A percentile compares a stretch with the other conserved stretches of the same genome.
phyloP scores from a whole-genome alignment of 345 rosid genomes.

The Linum tenue region DNA sequence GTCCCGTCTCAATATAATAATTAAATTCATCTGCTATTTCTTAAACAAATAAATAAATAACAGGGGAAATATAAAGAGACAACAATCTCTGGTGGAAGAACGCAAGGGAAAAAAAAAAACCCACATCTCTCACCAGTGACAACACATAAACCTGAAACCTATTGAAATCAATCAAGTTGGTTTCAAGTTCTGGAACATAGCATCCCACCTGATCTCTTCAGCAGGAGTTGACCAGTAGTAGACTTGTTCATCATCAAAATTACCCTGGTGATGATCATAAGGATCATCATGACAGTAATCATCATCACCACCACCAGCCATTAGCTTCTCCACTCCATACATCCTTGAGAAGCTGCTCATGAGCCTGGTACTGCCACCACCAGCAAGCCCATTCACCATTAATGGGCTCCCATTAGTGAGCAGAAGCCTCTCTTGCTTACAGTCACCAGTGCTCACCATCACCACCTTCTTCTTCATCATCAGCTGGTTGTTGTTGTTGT shows the following conservation, averaged over 20 bases:
- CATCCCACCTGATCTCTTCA: slow-evolving; percentile 78
- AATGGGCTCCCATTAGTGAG: slow-evolving; percentile 25
- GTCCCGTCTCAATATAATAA: too few relatives aligned
- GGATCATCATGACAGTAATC: not conserved
- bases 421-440: slow-evolving; percentile 42
- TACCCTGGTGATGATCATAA: not conserved
- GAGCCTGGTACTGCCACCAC: slow-evolving; percentile 15
- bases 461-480: slow-evolving; percentile 28
- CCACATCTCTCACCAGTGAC: not conserved
- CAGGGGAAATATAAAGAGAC: too few relatives aligned
- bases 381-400: slow-evolving; percentile 7
- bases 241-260: not conserved
- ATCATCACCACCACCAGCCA: not conserved
- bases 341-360: slow-evolving; percentile 30
- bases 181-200: slow-evolving; percentile 86
- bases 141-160: not conserved
- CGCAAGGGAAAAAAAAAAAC: too few relatives aligned
- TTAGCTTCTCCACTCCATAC: slow-evolving; percentile 28
- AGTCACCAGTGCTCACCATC: slow-evolving; percentile 8
- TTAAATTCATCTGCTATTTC: too few relatives aligned
- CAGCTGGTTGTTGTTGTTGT: not conserved
- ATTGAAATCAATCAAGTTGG: slow-evolving; percentile 45
- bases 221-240: slow-evolving; percentile 36
- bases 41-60: too few relatives aligned
- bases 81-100: too few relatives aligned